A percentile compares a stretch with the other conserved stretches of the same genome.
Evolutionary conservation across 441 rosid species (phyloP).

Genomic region (Cnidoscolus chayamansa): DNA sequence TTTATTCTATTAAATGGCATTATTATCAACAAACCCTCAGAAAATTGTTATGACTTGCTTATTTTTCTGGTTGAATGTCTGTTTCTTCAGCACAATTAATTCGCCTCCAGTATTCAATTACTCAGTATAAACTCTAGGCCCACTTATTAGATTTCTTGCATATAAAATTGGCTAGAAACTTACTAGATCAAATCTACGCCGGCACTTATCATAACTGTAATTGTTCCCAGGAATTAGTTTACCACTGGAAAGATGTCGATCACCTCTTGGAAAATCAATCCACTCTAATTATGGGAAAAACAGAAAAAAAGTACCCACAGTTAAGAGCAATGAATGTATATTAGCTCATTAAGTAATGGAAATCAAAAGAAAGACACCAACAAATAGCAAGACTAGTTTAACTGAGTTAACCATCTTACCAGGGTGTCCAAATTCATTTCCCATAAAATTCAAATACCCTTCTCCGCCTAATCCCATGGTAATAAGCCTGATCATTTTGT

Average conservation of each 20-base stretch:
- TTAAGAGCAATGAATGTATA: constrained; percentile 7
- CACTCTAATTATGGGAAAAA: constrained; percentile 55
- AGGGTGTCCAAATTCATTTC: constrained; percentile 99
- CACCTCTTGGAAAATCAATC: constrained; percentile 95
- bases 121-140: neutral
- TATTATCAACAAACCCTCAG: no score
- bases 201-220: constrained; percentile 84
- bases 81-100: neutral
- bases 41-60: neutral
- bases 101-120: neutral
- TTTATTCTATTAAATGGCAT: no score
- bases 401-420: constrained; percentile 40
- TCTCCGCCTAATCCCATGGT: constrained; percentile 98
- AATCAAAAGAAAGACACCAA: constrained; percentile 12
- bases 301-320: constrained; percentile 4
- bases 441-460: constrained; percentile 98
- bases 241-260: constrained; percentile 76
- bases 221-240: constrained; percentile 63
- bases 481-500: constrained; percentile 94
- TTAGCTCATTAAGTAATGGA: neutral
- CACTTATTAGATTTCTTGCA: neutral
- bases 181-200: constrained; percentile 95
- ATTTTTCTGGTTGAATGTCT: neutral
- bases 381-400: constrained; percentile 8
- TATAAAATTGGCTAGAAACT: constrained; percentile 26